Evolutionary conservation across 495 filamentous ascomycete genomes (phyloP), one percentile per base, ranked within the genome.

Genomic region (Pseudevernia furfuracea): DNA sequence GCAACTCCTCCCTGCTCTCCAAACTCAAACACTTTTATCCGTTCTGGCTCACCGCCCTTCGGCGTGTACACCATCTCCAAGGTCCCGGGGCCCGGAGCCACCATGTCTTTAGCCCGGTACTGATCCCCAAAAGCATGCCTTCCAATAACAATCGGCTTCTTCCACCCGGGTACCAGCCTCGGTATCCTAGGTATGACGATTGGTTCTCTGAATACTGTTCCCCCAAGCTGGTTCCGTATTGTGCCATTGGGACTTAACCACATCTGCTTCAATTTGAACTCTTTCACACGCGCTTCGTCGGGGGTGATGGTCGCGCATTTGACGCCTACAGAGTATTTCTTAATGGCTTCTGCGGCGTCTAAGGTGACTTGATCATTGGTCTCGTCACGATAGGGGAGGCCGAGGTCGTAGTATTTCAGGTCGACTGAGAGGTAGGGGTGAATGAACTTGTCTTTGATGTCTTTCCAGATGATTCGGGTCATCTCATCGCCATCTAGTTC

Each of bases 271-370:
- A 98, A 83, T 71, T 95, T 89, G 78, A 98, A 98, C 78, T 98
- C 94, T 83, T 97, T 83, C 25, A 98, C 92, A 74, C 94, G 86
- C 62, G 85, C 89, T 81, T 98, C 92, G 76, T 98, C 94, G 28
- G 94, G 94, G 63, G 94, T 98, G 79, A 98, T 98, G 73, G 94
- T 98, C 63, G 94, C 94, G 77, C 94, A 98, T 83, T 98, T 98
- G 77, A 98, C 91, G 76, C 94, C 94, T 60, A 98, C 94, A 59
- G 87, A 89, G 82, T 97, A 96, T 82, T 96, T 95, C 83, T 96
- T 91, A 79, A 97, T 97, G 36, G 94, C 94, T 79, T 96, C 92
- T 52, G 94, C 94, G 60, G 92, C 88, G 71, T 97, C 93, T 68
- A 89, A 70, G 60, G 94, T 98, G 75, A 98, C 92, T 79, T 96